Evolutionary conservation across 225 moss, liverwort and hornwort genomes (phyloP).

Genomic region (Physcomitrellopsis africana): DNA sequence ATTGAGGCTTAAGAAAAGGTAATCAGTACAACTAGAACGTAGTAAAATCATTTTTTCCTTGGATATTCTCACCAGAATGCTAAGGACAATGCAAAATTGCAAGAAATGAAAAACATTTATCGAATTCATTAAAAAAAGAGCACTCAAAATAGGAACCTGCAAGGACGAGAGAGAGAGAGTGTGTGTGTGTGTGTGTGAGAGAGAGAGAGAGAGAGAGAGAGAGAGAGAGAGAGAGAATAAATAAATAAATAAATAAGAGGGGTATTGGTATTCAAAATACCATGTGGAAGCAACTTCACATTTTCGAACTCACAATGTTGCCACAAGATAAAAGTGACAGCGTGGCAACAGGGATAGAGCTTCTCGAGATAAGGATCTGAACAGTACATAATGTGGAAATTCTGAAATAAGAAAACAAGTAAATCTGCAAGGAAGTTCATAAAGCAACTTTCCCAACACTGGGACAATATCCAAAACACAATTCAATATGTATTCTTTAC

Average conservation of each 20-base stretch:
- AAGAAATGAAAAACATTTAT: not conserved
- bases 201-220: too few relatives aligned
- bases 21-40: too few relatives aligned
- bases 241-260: too few relatives aligned
- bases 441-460: not conserved
- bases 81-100: not conserved
- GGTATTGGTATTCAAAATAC: not conserved
- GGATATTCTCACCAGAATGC: not conserved
- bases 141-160: not conserved
- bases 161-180: too few relatives aligned
- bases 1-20: too few relatives aligned
- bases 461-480: slow-evolving; percentile 14
- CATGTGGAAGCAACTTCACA: not conserved
- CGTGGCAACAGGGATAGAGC: not conserved
- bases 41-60: too few relatives aligned
- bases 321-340: not conserved
- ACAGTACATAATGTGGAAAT: not conserved
- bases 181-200: too few relatives aligned
- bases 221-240: too few relatives aligned
- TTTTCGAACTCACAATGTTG: too few relatives aligned
- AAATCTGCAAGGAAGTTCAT: not conserved
- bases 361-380: not conserved
- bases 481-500: slow-evolving; percentile 19
- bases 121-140: not conserved
- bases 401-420: slow-evolving; percentile 5